phyloP scores from a whole-genome alignment of 768 basidiomycete genomes.

The Porphyrellus cyaneotinctus region DNA sequence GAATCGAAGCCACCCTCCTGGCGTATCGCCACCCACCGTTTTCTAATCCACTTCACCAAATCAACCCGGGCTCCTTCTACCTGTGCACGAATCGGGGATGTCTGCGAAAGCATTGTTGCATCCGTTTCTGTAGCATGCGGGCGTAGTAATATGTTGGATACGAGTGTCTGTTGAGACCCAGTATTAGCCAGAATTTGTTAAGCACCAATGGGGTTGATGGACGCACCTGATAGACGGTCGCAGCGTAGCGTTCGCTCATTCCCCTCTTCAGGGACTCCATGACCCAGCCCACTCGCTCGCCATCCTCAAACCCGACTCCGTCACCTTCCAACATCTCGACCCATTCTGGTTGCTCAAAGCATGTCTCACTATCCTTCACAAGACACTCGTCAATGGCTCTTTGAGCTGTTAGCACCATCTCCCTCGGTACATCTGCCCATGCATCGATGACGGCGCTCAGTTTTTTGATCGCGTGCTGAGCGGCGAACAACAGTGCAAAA shows the following conservation, averaged over 20 bases:
- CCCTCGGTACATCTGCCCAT: constrained; percentile 36
- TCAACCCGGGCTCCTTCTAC: constrained; percentile 63
- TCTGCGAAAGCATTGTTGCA: constrained; percentile 60
- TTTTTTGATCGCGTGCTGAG: constrained; percentile 56
- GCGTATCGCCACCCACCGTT: constrained; percentile 71
- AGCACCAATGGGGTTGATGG: neutral
- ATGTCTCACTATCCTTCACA: constrained; percentile 53
- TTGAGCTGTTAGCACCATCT: constrained; percentile 64
- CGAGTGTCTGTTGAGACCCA: constrained; percentile 49
- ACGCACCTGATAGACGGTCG: constrained; percentile 71
- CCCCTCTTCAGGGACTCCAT: constrained; percentile 64
- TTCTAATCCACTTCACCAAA: constrained; percentile 59
- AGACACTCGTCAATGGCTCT: constrained; percentile 61
- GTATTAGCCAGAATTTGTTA: neutral
- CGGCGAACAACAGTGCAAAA: constrained; percentile 64
- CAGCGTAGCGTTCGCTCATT: constrained; percentile 61
- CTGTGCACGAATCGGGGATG: constrained; percentile 64
- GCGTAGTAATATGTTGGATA: constrained; percentile 66
- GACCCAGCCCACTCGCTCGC: constrained; percentile 72
- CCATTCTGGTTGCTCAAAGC: constrained; percentile 71
- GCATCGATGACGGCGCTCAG: constrained; percentile 56
- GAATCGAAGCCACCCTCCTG: constrained; percentile 76
- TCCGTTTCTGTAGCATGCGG: constrained; percentile 57
- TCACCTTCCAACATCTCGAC: constrained; percentile 68
- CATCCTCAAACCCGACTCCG: constrained; percentile 71